These are phyloP conservation scores for Wickerhamiella dianesei DNA, from an alignment of 805 yeast genomes.

Conservation along the genomic window DNA sequence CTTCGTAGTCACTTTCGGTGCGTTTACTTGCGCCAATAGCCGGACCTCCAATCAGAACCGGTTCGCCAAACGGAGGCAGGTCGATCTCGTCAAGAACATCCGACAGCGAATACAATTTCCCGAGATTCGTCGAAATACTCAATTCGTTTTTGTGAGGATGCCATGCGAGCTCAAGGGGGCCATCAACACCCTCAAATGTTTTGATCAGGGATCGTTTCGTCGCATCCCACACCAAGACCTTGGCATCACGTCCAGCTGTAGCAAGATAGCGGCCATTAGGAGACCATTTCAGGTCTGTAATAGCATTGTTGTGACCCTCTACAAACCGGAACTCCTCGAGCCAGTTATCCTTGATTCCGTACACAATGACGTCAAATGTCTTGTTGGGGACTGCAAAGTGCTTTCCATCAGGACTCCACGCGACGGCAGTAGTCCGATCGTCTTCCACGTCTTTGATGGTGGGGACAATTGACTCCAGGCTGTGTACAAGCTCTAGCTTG, in stretches of 20 bases:
- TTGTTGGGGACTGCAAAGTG: slow-evolving; percentile 54
- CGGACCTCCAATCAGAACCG: slow-evolving; percentile 7
- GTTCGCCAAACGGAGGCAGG: slow-evolving; percentile 20
- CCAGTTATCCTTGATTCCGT: slow-evolving; percentile 20
- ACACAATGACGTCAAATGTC: slow-evolving; percentile 22
- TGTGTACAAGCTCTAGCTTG: slow-evolving; percentile 16
- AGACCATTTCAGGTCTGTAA: slow-evolving; percentile 46
- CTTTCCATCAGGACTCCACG: slow-evolving; percentile 63
- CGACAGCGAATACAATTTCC: slow-evolving; percentile 20
- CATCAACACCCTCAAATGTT: slow-evolving; percentile 22
- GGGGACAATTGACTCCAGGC: slow-evolving; percentile 22
- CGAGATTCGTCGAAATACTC: slow-evolving; percentile 23
- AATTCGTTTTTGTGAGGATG: slow-evolving; percentile 25
- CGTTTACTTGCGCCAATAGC: slow-evolving; percentile 3
- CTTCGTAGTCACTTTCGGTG: slow-evolving; percentile 20
- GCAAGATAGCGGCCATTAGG: slow-evolving; percentile 52
- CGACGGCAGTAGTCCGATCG: slow-evolving; percentile 38
- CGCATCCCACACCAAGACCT: slow-evolving; percentile 45
- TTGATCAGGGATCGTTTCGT: slow-evolving; percentile 22
- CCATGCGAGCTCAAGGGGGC: slow-evolving; percentile 26
- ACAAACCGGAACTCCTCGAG: slow-evolving; percentile 13
- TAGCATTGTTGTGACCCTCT: slow-evolving; percentile 21
- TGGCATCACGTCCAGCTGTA: slow-evolving; percentile 32
- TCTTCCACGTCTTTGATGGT: slow-evolving; percentile 20
- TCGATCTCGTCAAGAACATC: slow-evolving; percentile 7